A percentile compares a stretch with the other conserved stretches of the same genome.
These are phyloP conservation scores for Fusarium albosuccineum DNA, from an alignment of 2,329 filamentous ascomycete species.

Conservation along the genomic window DNA sequence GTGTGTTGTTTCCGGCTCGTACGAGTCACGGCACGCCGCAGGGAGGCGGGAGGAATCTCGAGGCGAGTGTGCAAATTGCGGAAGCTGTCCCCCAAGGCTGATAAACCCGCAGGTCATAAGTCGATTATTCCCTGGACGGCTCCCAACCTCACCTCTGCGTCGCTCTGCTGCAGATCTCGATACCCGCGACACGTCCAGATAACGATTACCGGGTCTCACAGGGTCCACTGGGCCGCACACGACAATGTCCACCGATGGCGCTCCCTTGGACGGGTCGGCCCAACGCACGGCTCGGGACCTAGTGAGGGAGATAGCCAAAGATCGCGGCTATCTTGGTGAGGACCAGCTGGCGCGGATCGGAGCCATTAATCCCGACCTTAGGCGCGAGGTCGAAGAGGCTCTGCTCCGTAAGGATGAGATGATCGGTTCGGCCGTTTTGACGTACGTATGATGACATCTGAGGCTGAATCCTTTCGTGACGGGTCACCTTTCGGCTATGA, in stretches of 20 bases:
- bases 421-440: conserved; percentile 42
- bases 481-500: background rate
- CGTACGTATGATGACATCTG: conserved; percentile 21
- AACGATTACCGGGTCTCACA: conserved; percentile 2
- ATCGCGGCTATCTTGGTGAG: conserved; percentile 41
- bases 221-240: conserved; percentile 16
- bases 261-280: background rate
- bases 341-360: conserved; percentile 35
- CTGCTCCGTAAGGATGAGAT: conserved; percentile 42
- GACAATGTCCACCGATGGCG: conserved; percentile 6
- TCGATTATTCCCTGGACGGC: background rate
- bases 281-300: conserved; percentile 28
- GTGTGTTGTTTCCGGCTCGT: conserved; percentile 24
- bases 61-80: background rate
- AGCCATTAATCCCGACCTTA: conserved; percentile 30
- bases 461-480: background rate
- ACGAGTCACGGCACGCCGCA: conserved; percentile 7
- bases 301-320: conserved; percentile 39
- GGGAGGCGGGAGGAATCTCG: background rate
- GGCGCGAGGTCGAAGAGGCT: conserved; percentile 39
- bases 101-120: conserved; percentile 5
- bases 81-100: background rate
- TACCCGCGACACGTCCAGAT: background rate
- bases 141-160: conserved; percentile 7
- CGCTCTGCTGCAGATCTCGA: background rate